Evolutionary conservation across 805 yeast species (phyloP).

Genomic region (Kockiozyma suomiensis): DNA sequence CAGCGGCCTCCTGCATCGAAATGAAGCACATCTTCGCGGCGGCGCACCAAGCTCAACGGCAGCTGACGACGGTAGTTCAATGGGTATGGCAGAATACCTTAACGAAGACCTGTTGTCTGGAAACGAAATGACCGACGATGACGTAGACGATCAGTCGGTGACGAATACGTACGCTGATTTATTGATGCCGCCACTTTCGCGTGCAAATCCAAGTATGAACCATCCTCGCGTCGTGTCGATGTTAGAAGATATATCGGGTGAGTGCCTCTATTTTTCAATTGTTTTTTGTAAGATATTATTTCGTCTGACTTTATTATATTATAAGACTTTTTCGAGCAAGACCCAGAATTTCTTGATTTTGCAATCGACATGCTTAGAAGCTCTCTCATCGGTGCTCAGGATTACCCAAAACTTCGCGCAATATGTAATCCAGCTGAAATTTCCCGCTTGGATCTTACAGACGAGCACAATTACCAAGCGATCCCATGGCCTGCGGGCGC

Average conservation of each 20-base stretch:
- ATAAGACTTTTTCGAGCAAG: conserved; percentile 16
- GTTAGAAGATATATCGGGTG: conserved; percentile 3
- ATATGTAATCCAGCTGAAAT: conserved; percentile 5
- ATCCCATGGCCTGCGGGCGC: conserved; percentile 25
- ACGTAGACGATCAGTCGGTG: not conserved
- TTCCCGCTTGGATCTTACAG: not conserved
- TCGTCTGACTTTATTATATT: not conserved
- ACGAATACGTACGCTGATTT: not conserved
- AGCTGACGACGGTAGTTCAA: not conserved
- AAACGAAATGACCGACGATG: not conserved
- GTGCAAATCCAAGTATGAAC: not conserved
- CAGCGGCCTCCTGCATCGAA: not conserved
- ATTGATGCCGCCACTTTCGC: conserved; percentile 1
- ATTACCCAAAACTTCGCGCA: conserved; percentile 6
- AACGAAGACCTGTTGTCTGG: not conserved
- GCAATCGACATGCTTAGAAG: conserved; percentile 11
- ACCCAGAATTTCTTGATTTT: conserved; percentile 27
- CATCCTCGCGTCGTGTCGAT: not conserved
- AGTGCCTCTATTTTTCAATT: too few species aligned
- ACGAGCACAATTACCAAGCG: conserved; percentile 6
- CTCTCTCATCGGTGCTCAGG: conserved; percentile 9
- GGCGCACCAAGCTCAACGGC: not conserved
- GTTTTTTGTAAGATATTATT: not conserved
- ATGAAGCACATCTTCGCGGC: not conserved
- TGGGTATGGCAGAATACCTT: not conserved